These are phyloP conservation scores for Colletotrichum tabaci DNA, from an alignment of 2,329 filamentous ascomycete genomes.

Conservation along the genomic window DNA sequence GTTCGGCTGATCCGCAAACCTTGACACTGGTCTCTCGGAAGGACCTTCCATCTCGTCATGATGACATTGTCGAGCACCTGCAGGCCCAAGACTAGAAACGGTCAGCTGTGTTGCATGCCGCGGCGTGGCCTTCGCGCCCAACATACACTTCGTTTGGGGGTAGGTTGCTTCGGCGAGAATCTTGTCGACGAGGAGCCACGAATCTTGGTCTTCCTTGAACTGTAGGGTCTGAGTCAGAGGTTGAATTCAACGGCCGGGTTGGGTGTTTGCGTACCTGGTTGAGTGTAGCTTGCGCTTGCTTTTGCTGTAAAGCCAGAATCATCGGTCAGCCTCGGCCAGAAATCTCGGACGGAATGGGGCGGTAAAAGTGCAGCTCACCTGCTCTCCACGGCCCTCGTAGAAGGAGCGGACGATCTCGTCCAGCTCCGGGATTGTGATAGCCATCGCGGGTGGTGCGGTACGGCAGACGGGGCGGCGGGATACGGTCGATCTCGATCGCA, in stretches of 20 bases:
- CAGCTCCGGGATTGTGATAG: constrained; percentile 89
- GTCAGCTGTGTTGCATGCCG: constrained; percentile 26
- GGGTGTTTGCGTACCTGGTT: constrained; percentile 80
- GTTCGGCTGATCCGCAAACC: constrained; percentile 59
- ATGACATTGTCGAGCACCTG: constrained; percentile 99
- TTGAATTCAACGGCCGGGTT: constrained; percentile 13
- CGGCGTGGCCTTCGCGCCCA: constrained; percentile 21
- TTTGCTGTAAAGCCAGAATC: constrained; percentile 78
- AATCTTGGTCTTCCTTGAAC: constrained; percentile 99
- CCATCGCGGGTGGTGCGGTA: constrained; percentile 65
- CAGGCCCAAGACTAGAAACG: constrained; percentile 81
- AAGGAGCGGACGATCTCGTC: constrained; percentile 97
- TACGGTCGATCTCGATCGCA: constrained; percentile 44
- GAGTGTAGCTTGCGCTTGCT: constrained; percentile 91
- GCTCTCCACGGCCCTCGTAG: constrained; percentile 95
- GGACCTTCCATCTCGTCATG: constrained; percentile 98
- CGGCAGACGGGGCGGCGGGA: constrained; percentile 50
- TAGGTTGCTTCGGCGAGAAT: constrained; percentile 95
- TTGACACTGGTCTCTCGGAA: constrained; percentile 96
- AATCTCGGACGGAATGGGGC: constrained; percentile 35
- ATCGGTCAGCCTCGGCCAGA: constrained; percentile 54
- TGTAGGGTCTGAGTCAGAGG: constrained; percentile 58
- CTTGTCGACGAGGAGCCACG: constrained; percentile 97
- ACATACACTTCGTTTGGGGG: constrained; percentile 94
- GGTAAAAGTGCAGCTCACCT: constrained; percentile 69